These are phyloP conservation scores for Metschnikowia lunata DNA, from an alignment of 805 yeast species.

Conservation along the genomic window DNA sequence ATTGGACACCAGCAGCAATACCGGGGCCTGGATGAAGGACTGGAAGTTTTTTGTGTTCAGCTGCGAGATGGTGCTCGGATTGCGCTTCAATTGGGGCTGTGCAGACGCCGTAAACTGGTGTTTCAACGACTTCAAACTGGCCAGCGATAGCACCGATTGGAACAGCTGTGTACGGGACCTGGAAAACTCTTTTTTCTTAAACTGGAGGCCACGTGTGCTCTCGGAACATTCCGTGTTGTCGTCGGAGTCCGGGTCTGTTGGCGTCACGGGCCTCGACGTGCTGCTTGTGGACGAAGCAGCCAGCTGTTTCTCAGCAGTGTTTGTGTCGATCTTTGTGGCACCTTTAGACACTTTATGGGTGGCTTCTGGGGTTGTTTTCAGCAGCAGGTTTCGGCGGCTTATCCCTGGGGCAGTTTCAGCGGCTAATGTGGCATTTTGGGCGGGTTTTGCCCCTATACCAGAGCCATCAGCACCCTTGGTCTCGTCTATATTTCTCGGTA, in stretches of 20 bases:
- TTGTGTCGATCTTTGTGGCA: background rate
- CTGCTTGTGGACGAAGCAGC: background rate
- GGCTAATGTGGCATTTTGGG: background rate
- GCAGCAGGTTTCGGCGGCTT: too few species aligned
- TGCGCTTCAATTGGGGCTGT: conserved; percentile 14
- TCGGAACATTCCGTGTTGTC: conserved; percentile 9
- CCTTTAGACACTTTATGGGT: background rate
- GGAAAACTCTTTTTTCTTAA: conserved; percentile 37
- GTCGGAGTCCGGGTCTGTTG: conserved; percentile 6
- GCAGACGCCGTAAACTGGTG: conserved; percentile 21
- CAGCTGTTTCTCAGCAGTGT: background rate
- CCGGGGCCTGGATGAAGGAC: conserved; percentile 45
- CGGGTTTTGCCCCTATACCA: too few species aligned
- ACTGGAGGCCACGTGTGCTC: conserved; percentile 19
- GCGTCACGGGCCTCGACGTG: conserved; percentile 3
- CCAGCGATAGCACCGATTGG: conserved; percentile 42
- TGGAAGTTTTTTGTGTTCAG: conserved; percentile 32
- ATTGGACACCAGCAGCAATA: conserved; percentile 34
- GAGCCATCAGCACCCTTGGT: too few species aligned
- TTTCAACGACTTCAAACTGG: conserved; percentile 37
- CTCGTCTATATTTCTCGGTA: too few species aligned
- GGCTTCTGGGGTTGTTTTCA: background rate
- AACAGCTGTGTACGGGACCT: conserved; percentile 39
- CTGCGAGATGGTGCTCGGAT: conserved; percentile 11
- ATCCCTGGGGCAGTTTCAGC: background rate